Evolutionary conservation across 495 filamentous ascomycete species (phyloP).

Genomic region (Thermochaetoides thermophila): DNA sequence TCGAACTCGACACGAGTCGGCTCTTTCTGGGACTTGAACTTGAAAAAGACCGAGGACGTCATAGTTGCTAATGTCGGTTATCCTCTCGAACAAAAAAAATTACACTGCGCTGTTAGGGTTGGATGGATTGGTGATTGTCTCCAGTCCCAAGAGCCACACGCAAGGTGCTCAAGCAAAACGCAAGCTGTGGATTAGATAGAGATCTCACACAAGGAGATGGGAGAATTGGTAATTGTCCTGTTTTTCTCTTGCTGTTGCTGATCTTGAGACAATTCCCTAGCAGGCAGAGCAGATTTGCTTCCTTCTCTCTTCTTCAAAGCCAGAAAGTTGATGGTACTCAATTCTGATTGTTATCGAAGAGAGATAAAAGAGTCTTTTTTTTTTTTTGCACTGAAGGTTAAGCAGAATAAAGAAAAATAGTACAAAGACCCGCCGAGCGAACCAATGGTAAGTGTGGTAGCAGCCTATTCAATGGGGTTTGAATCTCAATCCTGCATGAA

Average conservation of each 20-base stretch:
- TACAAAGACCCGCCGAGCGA: conserved; percentile 22
- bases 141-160: no score
- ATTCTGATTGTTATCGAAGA: conserved; percentile 40
- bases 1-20: conserved; percentile 90
- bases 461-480: conserved; percentile 13
- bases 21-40: conserved; percentile 98
- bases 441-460: no score
- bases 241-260: conserved; percentile 15
- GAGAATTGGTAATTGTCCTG: conserved; percentile 20
- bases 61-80: no score
- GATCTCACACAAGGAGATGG: conserved; percentile 21
- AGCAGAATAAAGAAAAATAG: conserved; percentile 20
- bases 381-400: conserved; percentile 20
- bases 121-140: neutral
- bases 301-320: conserved; percentile 25
- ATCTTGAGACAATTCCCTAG: conserved; percentile 7
- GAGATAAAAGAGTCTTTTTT: conserved; percentile 21
- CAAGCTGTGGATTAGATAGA: conserved; percentile 8
- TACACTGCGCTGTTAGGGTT: neutral
- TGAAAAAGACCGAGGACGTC: conserved; percentile 98
- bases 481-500: conserved; percentile 11
- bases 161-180: conserved; percentile 1
- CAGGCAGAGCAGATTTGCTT: conserved; percentile 9
- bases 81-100: no score
- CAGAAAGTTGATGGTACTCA: conserved; percentile 36